Base-by-base conservation (phyloP, 2,329 filamentous ascomycete species). In the Diaporthe eres region DNA sequence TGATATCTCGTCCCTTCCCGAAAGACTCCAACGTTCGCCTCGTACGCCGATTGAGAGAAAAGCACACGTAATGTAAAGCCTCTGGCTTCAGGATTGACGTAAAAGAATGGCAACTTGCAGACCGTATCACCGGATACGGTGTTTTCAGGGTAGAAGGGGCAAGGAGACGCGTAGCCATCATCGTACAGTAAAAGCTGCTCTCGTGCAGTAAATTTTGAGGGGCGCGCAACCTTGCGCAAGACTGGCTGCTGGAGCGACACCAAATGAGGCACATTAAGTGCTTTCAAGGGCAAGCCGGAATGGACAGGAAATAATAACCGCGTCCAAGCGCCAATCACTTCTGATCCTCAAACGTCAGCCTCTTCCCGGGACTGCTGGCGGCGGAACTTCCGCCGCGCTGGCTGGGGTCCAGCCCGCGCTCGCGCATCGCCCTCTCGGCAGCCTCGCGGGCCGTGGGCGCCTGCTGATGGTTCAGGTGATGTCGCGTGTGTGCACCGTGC, bases 391-490 rank as follows among this genome's bases (percentile, higher is more conserved):
- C 85, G 1, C 83, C 82, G 53, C 82, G 83, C 77, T 90, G 88
- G 13, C 86, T 88, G 37, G 86, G 86, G 74, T 90, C 89, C 75
- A 93, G 84, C 2, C 70, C 74, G 39, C 88, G 87, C 79, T 92
- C 90, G 75, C 90, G 88, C 76, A 94, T 83, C 75, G 93, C 92
- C 75, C 90, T 87, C 84, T 94, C 92, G 8, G 92, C 91, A 22
- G 91, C 86, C 78, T 94, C 91, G 49, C 85, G 85, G 49, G 82
- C 68, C 58, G 77, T 77, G 28, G 80, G 80, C 57, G 78, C 77
- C 74, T 80, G 81, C 77, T 82, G 81, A 68, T 82, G 82, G 44
- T 82, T 78, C 25, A 79, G 82, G 63, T 77, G 77, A 19, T 81
- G 80, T 42, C 75, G 71, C n/a, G 75, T 77, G 8, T 75, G 67